Base-by-base conservation (phyloP, 192 early-diverging fungal genomes). In the Backusella circina region DNA sequence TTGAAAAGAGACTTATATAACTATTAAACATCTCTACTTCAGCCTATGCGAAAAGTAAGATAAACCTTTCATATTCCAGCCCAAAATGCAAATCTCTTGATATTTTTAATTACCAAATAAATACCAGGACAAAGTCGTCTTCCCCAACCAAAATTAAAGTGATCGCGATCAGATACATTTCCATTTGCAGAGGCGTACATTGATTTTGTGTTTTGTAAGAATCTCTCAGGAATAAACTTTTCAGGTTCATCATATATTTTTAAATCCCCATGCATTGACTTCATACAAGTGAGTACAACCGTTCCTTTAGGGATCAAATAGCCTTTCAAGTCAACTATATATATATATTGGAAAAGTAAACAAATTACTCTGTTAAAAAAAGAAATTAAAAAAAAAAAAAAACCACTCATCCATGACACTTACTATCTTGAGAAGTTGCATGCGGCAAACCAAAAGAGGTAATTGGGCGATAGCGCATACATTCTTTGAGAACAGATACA, bases 101-200 rank as follows among this genome's bases (percentile, higher is more conserved):
- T 47, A 3, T 5, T 47, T 47, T 35, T 16, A 15, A n/a, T 50
- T 71, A 71, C 44, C 36, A 71, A 47, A 30, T 71, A 71, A 50
- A 71, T 71, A n/a, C 69, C 69, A 32, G 69, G 69, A 41, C 69
- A 70, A 31, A 47, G 18, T 5, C 69, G 69, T 50, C 68, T 70
- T 50, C 41, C 69, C 39, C 69, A 70, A 3, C 69, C 69, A n/a
- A 70, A 70, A 30, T 18, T 31, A 28, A 30, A 70, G 15, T 44
- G 36, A 44, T 70, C 69, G 15, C 69, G 69, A 5, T 50, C 69
- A 5, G 33, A 33, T 30, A 50, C 16, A 12, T 38, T 23, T 38
- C 69, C 69, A 16, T 70, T 70, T 4, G 69, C 69, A 23, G 69
- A 30, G 13, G 41, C 36, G 5, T 33, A 70, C 69, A 38, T 44